Evolutionary conservation across 257 asterid species (phyloP), one percentile per base, ranked within the genome.

Genomic region (Ocimum tenuiflorum): DNA sequence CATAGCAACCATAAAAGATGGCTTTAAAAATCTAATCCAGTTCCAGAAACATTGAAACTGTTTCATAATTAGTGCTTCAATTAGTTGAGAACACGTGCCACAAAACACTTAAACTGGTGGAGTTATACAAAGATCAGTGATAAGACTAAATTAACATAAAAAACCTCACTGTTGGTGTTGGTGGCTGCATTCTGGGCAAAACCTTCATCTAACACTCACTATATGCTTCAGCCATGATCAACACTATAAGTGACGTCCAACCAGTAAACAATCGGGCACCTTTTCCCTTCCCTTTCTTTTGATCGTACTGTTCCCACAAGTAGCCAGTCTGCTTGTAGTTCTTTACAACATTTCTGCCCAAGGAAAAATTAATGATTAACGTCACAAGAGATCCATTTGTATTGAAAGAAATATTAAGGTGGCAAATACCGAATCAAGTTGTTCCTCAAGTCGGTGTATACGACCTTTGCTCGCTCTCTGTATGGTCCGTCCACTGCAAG

Each of bases 231-330:
- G 95, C 86, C 92, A 90, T 91, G 74, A 94, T 81, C 82, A 90
- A 74, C n/a, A 88, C 86, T 71, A 86, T 76, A 19, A 91, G 86
- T 3, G 99, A 82, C 7, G 97, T 85, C 99, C 99, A 90, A 42
- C 96, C 97, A 6, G 95, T 90, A 68, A 94, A 90, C 41, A 80
- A 54, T 43, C 91, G 90, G 0, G 99, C 84, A 17, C 99, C 99
- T 81, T 90, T 86, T 9, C 99, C 99, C 69, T 90, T 90, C 27
- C 95, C 97, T 39, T 82, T 88, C 85, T 76, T 85, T 71, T 83
- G 97, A 74, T 94, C 99, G 69, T 86, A 94, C 69, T 94, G 99
- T 71, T 94, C 99, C 99, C 97, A 94, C 47, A 94, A 54, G 69
- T 64, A 88, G 72, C 99, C 95, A 13, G 82, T 94, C 75, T 83